phyloP scores from a whole-genome alignment of 2,329 filamentous ascomycete genomes.

The Sporothrix brasiliensis region DNA sequence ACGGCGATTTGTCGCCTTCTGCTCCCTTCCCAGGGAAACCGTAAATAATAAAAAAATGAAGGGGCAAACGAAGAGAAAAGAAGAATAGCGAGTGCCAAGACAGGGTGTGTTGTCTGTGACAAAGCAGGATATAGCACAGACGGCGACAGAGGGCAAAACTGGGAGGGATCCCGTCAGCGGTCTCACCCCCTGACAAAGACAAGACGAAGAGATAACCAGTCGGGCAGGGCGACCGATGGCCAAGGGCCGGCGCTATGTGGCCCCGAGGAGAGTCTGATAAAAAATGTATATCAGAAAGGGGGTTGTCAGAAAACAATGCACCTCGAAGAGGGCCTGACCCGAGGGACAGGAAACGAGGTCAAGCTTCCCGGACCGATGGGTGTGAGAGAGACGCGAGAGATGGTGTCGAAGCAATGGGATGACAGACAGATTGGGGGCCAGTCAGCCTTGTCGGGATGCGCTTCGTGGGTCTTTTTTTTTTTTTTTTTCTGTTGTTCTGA shows the following conservation, averaged over 20 bases:
- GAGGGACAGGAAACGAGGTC: constrained; percentile 14
- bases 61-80: background rate
- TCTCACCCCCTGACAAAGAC: too few species aligned
- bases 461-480: background rate
- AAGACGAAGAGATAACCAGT: too few species aligned
- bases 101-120: background rate
- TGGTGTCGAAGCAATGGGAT: background rate
- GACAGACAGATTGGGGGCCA: too few species aligned
- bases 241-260: too few species aligned
- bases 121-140: background rate
- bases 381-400: too few species aligned
- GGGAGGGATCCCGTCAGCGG: too few species aligned
- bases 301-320: too few species aligned
- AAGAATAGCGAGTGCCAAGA: background rate
- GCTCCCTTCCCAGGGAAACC: background rate
- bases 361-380: background rate
- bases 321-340: constrained; percentile 1
- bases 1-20: too few species aligned
- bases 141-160: too few species aligned
- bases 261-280: background rate
- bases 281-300: too few species aligned
- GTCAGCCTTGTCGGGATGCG: background rate
- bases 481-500: too few species aligned
- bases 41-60: background rate
- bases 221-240: too few species aligned